phyloP scores from a whole-genome alignment of 331 rosid genomes.

The Malus hybrid region DNA sequence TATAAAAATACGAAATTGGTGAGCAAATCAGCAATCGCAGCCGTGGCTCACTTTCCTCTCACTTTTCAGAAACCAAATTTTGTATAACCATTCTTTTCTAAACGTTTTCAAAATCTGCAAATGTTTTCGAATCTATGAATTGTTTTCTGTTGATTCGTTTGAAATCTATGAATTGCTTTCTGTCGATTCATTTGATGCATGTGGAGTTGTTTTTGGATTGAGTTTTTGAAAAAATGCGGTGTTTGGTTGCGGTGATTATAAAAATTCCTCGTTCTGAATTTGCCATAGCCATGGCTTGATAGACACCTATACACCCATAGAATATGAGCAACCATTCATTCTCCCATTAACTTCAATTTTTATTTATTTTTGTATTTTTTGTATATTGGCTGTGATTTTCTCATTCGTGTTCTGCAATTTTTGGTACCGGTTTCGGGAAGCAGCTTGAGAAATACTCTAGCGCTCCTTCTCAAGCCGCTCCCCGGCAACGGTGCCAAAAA shows the following conservation, averaged over 20 bases:
- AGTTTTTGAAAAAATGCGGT: neutral
- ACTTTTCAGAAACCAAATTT: neutral
- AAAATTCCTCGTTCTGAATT: conserved; percentile 91
- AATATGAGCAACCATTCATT: conserved; percentile 59
- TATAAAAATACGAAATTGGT: neutral
- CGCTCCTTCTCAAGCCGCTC: neutral
- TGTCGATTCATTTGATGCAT: neutral
- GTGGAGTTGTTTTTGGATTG: neutral
- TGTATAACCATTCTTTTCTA: no score
- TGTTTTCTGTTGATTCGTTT: no score
- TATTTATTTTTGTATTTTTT: accelerated
- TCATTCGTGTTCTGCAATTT: neutral
- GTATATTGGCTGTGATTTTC: neutral
- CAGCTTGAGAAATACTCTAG: neutral
- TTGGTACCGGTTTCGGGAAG: neutral
- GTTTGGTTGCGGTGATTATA: conserved; percentile 69
- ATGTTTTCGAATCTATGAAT: no score
- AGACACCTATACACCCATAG: conserved; percentile 99
- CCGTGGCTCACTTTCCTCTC: neutral
- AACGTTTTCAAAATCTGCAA: neutral
- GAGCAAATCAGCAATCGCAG: neutral
- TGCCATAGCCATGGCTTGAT: conserved; percentile 82
- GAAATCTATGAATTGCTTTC: neutral
- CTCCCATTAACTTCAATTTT: neutral
- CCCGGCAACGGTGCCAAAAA: neutral